phyloP scores from a whole-genome alignment of 768 basidiomycete species.

The Cubamyces sp. region DNA sequence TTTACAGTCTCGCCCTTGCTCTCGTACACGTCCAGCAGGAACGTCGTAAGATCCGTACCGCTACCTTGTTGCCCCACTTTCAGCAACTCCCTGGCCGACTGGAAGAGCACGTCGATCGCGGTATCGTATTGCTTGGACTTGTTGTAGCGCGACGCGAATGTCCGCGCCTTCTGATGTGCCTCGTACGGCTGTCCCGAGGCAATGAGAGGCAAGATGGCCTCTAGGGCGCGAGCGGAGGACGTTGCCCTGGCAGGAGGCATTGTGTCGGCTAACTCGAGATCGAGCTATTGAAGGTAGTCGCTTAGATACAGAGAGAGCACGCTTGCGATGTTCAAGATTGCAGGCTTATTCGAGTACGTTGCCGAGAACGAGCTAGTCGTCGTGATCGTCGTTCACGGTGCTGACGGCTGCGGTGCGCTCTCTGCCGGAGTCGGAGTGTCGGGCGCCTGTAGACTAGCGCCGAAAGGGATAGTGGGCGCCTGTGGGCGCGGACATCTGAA shows the following conservation, averaged over 20 bases:
- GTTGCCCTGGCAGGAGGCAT: constrained; percentile 31
- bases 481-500: not conserved
- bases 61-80: constrained; percentile 89
- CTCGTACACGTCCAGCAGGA: constrained; percentile 85
- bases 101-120: constrained; percentile 93
- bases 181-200: constrained; percentile 77
- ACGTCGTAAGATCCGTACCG: constrained; percentile 82
- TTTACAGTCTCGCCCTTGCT: constrained; percentile 68
- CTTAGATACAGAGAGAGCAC: not conserved
- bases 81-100: constrained; percentile 83
- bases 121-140: constrained; percentile 82
- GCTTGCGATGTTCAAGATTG: not conserved
- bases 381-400: constrained; percentile 10
- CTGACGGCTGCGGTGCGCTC: constrained; percentile 5
- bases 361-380: constrained; percentile 6
- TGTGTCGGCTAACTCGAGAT: not conserved
- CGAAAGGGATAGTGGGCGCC: constrained; percentile 1
- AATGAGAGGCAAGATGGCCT: constrained; percentile 77
- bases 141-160: constrained; percentile 86
- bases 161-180: constrained; percentile 96
- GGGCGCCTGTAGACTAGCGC: not conserved
- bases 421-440: constrained; percentile 4
- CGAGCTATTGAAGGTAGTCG: not conserved
- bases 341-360: not conserved
- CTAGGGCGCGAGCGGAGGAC: constrained; percentile 67